Evolutionary conservation across 2,329 filamentous ascomycete genomes (phyloP).

Genomic region (Drechslera avenae): DNA sequence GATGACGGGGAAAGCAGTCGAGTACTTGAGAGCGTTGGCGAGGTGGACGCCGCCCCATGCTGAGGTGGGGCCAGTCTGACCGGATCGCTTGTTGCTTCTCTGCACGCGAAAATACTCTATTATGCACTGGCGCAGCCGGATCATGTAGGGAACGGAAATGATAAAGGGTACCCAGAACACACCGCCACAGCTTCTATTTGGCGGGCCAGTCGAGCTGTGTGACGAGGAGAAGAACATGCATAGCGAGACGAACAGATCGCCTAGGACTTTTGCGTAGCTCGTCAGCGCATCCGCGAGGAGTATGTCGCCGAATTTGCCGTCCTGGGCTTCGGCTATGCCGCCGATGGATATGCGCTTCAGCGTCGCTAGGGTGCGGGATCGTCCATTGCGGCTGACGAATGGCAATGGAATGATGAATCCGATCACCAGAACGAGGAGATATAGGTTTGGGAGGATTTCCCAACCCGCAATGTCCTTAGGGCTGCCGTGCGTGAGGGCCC

Average conservation of each 20-base stretch:
- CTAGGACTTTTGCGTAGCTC: constrained; percentile 90
- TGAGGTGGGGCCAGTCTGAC: constrained; percentile 49
- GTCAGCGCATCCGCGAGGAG: constrained; percentile 92
- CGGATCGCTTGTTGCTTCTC: constrained; percentile 53
- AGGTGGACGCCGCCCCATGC: constrained; percentile 86
- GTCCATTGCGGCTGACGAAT: constrained; percentile 70
- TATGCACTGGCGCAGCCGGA: constrained; percentile 88
- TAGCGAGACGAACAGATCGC: constrained; percentile 82
- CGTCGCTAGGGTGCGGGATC: constrained; percentile 74
- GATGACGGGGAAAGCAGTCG: constrained; percentile 91
- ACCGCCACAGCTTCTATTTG: constrained; percentile 82
- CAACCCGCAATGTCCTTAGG: constrained; percentile 73
- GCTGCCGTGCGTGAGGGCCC: constrained; percentile 75
- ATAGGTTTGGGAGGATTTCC: constrained; percentile 85
- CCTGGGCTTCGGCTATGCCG: constrained; percentile 80
- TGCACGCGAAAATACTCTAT: constrained; percentile 82
- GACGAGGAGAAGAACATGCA: constrained; percentile 86
- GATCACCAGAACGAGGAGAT: constrained; percentile 73
- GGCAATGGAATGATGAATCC: constrained; percentile 76
- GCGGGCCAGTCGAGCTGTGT: constrained; percentile 76
- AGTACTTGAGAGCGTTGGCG: constrained; percentile 93
- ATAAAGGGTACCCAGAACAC: constrained; percentile 80
- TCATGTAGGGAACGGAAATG: constrained; percentile 79
- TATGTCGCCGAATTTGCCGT: constrained; percentile 95
- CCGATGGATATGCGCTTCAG: constrained; percentile 81